Conservation (phyloP, 495 filamentous ascomycete genomes). For the Rhypophila decipiens region DNA sequence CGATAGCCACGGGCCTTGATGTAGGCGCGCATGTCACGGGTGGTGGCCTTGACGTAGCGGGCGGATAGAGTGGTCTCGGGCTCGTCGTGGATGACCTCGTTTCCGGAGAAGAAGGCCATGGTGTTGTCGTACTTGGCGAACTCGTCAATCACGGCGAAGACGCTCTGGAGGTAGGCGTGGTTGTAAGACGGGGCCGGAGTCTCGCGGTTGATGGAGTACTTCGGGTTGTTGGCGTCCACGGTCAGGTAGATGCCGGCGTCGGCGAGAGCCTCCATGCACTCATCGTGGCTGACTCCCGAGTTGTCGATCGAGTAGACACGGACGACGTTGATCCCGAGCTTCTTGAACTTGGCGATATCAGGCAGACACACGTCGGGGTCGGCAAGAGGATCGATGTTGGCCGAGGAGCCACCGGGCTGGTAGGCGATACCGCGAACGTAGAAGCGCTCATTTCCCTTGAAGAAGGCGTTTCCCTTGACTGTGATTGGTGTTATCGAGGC, state of each 20-base stretch:
- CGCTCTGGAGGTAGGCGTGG: slow-evolving; percentile 79
- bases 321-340: slow-evolving; percentile 84
- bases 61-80: slow-evolving; percentile 65
- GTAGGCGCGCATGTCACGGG: slow-evolving; percentile 87
- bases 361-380: slow-evolving; percentile 66
- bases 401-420: slow-evolving; percentile 76
- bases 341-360: slow-evolving; percentile 78
- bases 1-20: slow-evolving; percentile 69
- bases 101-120: slow-evolving; percentile 93
- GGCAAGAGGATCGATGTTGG: slow-evolving; percentile 73
- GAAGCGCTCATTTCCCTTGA: slow-evolving; percentile 74
- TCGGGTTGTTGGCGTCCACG: slow-evolving; percentile 60
- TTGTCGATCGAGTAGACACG: slow-evolving; percentile 96
- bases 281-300: slow-evolving; percentile 70
- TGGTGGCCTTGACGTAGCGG: slow-evolving; percentile 90
- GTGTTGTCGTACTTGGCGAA: slow-evolving; percentile 89
- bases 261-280: slow-evolving; percentile 77
- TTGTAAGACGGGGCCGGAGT: slow-evolving; percentile 79
- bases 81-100: slow-evolving; percentile 91
- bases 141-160: slow-evolving; percentile 90
- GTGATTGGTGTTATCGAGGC: slow-evolving; percentile 33
- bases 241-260: slow-evolving; percentile 91
- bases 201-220: slow-evolving; percentile 26
- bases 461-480: slow-evolving; percentile 63
- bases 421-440: slow-evolving; percentile 96